Evolutionary conservation across 805 yeast species (phyloP).

Genomic region (Novakomyces olei): DNA sequence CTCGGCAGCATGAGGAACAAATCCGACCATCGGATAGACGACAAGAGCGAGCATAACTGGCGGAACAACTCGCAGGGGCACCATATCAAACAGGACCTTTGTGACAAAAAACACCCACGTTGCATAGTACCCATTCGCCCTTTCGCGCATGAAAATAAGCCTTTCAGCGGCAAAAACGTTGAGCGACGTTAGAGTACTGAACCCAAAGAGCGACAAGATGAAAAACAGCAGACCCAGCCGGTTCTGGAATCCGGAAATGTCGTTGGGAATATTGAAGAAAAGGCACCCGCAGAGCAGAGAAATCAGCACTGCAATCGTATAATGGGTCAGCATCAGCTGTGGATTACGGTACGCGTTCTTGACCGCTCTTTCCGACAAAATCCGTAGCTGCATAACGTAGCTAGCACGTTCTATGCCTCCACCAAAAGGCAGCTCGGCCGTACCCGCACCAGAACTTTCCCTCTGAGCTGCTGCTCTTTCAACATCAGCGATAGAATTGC

Average conservation of each 20-base stretch:
- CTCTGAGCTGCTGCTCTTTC: background rate
- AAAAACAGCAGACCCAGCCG: slow-evolving; percentile 85
- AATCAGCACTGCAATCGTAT: slow-evolving; percentile 48
- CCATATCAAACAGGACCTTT: slow-evolving; percentile 69
- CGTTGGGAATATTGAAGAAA: slow-evolving; percentile 64
- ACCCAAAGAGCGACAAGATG: slow-evolving; percentile 75
- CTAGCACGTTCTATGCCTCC: slow-evolving; percentile 28
- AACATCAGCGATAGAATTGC: background rate
- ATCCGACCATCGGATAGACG: slow-evolving; percentile 74
- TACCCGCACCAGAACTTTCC: background rate
- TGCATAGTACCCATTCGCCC: slow-evolving; percentile 83
- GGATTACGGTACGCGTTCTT: slow-evolving; percentile 88
- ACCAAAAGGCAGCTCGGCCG: background rate
- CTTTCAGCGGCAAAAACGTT: slow-evolving; percentile 78
- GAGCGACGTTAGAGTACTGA: slow-evolving; percentile 75
- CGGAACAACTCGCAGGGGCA: slow-evolving; percentile 86
- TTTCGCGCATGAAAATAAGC: slow-evolving; percentile 70
- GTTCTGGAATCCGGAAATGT: slow-evolving; percentile 91
- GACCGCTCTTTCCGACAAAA: slow-evolving; percentile 69
- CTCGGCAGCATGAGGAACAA: slow-evolving; percentile 36
- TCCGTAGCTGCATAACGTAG: slow-evolving; percentile 39
- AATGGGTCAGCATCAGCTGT: slow-evolving; percentile 63
- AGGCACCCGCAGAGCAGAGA: slow-evolving; percentile 70
- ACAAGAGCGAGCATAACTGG: slow-evolving; percentile 63
- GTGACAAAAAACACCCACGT: slow-evolving; percentile 70